Conservation (phyloP, 768 basidiomycete species). For the Auricularia cornea region DNA sequence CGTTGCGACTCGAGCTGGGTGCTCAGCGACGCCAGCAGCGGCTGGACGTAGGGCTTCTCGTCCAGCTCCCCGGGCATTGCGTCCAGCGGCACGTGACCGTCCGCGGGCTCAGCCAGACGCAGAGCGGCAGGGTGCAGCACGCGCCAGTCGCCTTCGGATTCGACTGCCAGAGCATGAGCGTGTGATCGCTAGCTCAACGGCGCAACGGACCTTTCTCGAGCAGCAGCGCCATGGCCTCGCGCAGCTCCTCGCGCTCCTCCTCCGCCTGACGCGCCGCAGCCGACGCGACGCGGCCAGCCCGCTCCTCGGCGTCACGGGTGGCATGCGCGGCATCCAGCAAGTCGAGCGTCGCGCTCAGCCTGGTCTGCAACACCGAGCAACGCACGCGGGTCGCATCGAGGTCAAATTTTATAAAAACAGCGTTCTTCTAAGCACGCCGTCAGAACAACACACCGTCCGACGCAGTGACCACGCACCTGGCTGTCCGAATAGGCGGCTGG, state of each 20-base stretch:
- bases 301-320: conserved; percentile 18
- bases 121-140: background rate
- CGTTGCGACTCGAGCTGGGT: background rate
- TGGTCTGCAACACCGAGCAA: conserved; percentile 36
- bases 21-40: background rate
- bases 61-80: background rate
- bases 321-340: conserved; percentile 36
- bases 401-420: conserved; percentile 21
- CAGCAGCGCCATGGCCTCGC: conserved; percentile 43
- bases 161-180: background rate
- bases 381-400: conserved; percentile 31
- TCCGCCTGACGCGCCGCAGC: conserved; percentile 36
- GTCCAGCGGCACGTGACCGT: background rate
- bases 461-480: too few species aligned
- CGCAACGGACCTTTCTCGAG: conserved; percentile 47
- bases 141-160: background rate
- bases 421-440: too few species aligned
- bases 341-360: conserved; percentile 43
- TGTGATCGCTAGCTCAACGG: background rate
- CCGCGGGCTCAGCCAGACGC: background rate
- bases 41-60: background rate
- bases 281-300: conserved; percentile 6
- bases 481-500: too few species aligned
- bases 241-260: conserved; percentile 43
- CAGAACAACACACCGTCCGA: too few species aligned